Evolutionary conservation across 371 early-diverging fungal genomes (phyloP).

Genomic region (Lichtheimia hyalospora): DNA sequence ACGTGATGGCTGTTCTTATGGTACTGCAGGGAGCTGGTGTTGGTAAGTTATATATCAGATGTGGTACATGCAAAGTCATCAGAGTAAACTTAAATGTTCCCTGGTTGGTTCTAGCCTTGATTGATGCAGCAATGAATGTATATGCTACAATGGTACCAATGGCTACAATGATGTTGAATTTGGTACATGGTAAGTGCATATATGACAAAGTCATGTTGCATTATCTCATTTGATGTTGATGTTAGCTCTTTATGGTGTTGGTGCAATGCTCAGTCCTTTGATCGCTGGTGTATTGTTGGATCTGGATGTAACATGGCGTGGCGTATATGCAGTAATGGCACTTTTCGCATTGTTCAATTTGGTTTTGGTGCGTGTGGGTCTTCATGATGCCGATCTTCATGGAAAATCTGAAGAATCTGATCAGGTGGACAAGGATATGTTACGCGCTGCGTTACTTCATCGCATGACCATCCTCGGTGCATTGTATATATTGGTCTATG

Average conservation of each 20-base stretch:
- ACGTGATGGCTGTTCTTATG: slow-evolving; percentile 23
- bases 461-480: slow-evolving; percentile 28
- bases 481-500: slow-evolving; percentile 28
- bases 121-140: slow-evolving; percentile 36
- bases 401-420: slow-evolving; percentile 5
- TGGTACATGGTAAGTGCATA: slow-evolving; percentile 29
- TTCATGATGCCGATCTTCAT: slow-evolving; percentile 2
- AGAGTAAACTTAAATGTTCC: neutral
- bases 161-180: slow-evolving; percentile 30
- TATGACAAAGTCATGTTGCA: neutral
- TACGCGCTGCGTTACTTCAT: slow-evolving; percentile 17
- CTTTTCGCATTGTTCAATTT: slow-evolving; percentile 17
- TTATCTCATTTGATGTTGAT: neutral
- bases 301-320: slow-evolving; percentile 19
- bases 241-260: slow-evolving; percentile 24
- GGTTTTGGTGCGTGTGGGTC: slow-evolving; percentile 10
- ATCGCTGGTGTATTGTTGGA: slow-evolving; percentile 18
- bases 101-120: slow-evolving; percentile 6
- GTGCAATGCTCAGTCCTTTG: slow-evolving; percentile 30
- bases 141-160: slow-evolving; percentile 26
- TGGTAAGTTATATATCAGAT: slow-evolving; percentile 3
- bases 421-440: slow-evolving; percentile 6
- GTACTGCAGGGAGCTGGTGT: slow-evolving; percentile 23
- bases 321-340: slow-evolving; percentile 20
- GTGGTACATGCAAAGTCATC: neutral